Base-by-base conservation (phyloP, 2,329 filamentous ascomycete species). In the Lojkania enalia region DNA sequence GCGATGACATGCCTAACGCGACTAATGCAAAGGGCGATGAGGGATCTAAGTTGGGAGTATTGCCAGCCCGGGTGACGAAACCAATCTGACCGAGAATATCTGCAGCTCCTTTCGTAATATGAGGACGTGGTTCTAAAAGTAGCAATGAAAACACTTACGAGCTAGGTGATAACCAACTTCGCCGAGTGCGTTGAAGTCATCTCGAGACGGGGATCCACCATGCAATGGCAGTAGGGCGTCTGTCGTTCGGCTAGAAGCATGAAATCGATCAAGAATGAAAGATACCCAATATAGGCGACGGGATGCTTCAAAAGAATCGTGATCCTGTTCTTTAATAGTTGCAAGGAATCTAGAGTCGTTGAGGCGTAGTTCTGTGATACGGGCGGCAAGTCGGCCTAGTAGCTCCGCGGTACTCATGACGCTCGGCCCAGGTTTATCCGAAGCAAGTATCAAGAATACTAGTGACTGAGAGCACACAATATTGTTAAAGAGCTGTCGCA, bases 201-300 rank as follows among this genome's bases (percentile, higher is more conserved):
- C 64, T 6, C 64, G 57, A 18, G 64, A 63, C 4, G 67, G 48
- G 15, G 57, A 58, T 6, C 65, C 60, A 21, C 56, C 55, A 27
- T 64, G 56, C 18, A 64, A 41, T 4, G 66, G 64, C 25, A 71
- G 46, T 36, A 65, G 53, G 14, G 65, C 58, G 31, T 67, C 61
- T 25, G 61, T 68, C 5, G 57, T 61, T 27, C 61, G 57, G 43
- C 61, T 61, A 35, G 66, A 63, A 11, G 67, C 65, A 39, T 70
- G 60, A 33, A 69, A 69, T 16, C 66, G 63, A 37, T 70, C 68
- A n/a, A 70, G 31, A 20, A 69, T 67, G 38, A 70, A 61, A 1
- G 64, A 52, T 25, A 62, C 54, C 66, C 66, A 70, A 41, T 69
- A 70, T 2, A 67, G 56, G 36, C 66, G 66, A 2, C 68, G 61